Conservation (phyloP, 306 rosid species). For the Cicer pinnatifidum region DNA sequence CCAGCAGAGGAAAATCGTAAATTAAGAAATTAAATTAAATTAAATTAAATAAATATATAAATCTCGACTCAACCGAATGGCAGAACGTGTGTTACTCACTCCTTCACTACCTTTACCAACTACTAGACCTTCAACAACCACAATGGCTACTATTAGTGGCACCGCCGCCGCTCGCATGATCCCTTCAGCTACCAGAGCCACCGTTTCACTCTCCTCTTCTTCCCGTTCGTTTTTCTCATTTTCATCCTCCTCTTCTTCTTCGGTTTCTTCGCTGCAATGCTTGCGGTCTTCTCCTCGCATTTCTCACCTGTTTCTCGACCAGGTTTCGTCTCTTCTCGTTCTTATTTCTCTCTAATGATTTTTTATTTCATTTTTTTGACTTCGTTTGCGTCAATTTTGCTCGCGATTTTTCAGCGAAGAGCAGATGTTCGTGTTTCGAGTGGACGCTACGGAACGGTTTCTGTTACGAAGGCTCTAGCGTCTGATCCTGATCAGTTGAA, state of each 20-base stretch:
- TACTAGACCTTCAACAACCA: conserved; percentile 46
- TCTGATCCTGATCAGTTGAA: conserved; percentile 85
- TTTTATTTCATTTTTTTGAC: neutral
- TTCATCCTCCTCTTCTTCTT: conserved; percentile 29
- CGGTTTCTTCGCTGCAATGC: conserved; percentile 52
- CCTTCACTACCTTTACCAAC: conserved; percentile 44
- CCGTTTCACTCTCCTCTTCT: conserved; percentile 49
- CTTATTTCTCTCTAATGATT: conserved; percentile 7
- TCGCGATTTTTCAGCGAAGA: conserved; percentile 53
- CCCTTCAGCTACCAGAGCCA: conserved; percentile 56
- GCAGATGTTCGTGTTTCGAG: conserved; percentile 50
- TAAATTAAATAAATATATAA: conserved; percentile 4
- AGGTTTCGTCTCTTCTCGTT: conserved; percentile 48
- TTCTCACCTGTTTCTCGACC: conserved; percentile 70
- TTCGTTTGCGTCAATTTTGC: neutral
- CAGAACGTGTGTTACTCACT: conserved; percentile 55
- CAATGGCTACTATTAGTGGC: conserved; percentile 56
- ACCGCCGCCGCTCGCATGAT: conserved; percentile 61
- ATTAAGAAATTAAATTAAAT: neutral
- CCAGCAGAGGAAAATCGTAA: conserved; percentile 42
- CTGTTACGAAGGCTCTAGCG: conserved; percentile 63
- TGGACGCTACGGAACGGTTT: conserved; percentile 55
- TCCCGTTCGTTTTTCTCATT: conserved; percentile 41
- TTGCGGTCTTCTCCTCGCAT: conserved; percentile 66
- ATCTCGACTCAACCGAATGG: conserved; percentile 45